These are phyloP conservation scores for Hymenoscyphus fructigenus DNA, from an alignment of 2,329 filamentous ascomycete genomes.

Conservation along the genomic window DNA sequence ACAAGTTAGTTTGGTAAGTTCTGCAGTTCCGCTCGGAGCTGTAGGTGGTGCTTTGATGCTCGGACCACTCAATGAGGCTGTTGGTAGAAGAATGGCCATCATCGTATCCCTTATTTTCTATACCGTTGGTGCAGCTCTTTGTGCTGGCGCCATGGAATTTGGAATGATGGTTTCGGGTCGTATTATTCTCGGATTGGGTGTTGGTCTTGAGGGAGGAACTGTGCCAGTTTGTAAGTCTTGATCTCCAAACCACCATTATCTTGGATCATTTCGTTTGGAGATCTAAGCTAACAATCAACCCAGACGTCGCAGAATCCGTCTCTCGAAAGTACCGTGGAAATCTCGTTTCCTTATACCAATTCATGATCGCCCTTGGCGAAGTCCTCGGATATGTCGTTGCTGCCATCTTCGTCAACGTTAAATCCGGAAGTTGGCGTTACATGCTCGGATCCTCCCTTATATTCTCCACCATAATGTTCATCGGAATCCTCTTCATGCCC, in stretches of 20 bases:
- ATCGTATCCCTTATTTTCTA: conserved; percentile 68
- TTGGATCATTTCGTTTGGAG: background rate
- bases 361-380: conserved; percentile 74
- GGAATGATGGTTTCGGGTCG: conserved; percentile 70
- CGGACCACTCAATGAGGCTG: conserved; percentile 64
- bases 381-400: conserved; percentile 72
- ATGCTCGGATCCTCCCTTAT: conserved; percentile 71
- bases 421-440: conserved; percentile 67
- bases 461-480: conserved; percentile 63
- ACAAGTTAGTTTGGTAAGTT: conserved; percentile 66
- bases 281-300: background rate
- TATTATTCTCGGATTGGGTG: conserved; percentile 67
- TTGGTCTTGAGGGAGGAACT: conserved; percentile 72
- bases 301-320: conserved; percentile 68
- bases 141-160: conserved; percentile 66
- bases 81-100: conserved; percentile 67
- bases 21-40: conserved; percentile 70
- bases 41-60: conserved; percentile 68
- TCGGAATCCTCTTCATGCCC: conserved; percentile 70
- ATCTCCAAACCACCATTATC: background rate
- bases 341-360: conserved; percentile 71
- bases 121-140: conserved; percentile 66
- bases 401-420: conserved; percentile 69
- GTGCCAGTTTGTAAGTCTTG: conserved; percentile 57
- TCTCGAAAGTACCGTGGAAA: conserved; percentile 67